phyloP scores from a whole-genome alignment of 1,139 yeast species.

The Yamadazyma triangularis region DNA sequence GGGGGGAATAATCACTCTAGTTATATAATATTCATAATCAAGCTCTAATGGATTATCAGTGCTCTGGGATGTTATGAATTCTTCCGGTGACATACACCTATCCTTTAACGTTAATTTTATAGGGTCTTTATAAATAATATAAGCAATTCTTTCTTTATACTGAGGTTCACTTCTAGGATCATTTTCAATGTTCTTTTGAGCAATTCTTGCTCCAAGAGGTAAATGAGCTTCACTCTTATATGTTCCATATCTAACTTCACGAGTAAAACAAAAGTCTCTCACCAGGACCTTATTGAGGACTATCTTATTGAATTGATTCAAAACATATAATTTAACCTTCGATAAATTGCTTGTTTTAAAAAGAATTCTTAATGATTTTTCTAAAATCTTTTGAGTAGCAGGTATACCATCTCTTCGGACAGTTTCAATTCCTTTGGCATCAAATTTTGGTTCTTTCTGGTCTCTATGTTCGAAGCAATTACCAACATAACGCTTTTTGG shows the following conservation, averaged over 20 bases:
- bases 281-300: conserved; percentile 57
- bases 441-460: conserved; percentile 64
- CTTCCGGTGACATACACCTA: conserved; percentile 76
- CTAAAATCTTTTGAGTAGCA: conserved; percentile 82
- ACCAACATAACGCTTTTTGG: conserved; percentile 91
- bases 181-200: conserved; percentile 52
- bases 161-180: conserved; percentile 83
- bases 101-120: conserved; percentile 68
- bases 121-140: conserved; percentile 68
- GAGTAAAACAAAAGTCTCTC: conserved; percentile 87
- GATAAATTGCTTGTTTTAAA: conserved; percentile 76
- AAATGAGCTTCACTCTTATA: conserved; percentile 67
- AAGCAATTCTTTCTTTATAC: conserved; percentile 83
- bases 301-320: conserved; percentile 63
- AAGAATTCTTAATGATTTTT: conserved; percentile 58
- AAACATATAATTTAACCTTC: conserved; percentile 58
- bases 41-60: conserved; percentile 38
- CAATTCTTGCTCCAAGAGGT: conserved; percentile 90
- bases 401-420: conserved; percentile 92
- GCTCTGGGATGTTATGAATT: conserved; percentile 43
- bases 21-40: conserved; percentile 82
- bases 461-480: conserved; percentile 57
- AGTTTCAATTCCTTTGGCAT: conserved; percentile 96
- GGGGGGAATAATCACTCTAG: conserved; percentile 83
- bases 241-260: conserved; percentile 80